Evolutionary conservation across 2,329 filamentous ascomycete genomes (phyloP).

Genomic region (Ceratocystiopsis brevicomis): DNA sequence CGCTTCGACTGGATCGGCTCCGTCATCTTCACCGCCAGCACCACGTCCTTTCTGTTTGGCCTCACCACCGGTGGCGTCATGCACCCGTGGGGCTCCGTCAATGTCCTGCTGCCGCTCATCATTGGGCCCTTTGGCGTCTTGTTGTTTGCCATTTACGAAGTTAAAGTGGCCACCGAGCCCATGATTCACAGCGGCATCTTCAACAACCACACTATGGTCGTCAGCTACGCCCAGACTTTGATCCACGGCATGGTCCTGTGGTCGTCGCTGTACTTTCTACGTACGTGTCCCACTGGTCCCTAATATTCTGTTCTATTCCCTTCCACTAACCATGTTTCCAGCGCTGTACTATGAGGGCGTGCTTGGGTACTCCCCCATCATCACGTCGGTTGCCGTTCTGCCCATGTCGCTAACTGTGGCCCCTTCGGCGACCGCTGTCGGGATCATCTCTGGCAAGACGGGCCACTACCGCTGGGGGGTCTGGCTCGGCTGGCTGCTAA

Average conservation of each 20-base stretch:
- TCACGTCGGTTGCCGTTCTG: constrained; percentile 15
- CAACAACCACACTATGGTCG: constrained; percentile 17
- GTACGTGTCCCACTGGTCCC: constrained; percentile 24
- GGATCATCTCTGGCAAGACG: constrained; percentile 7
- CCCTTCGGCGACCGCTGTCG: constrained; percentile 8
- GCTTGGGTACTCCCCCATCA: constrained; percentile 13
- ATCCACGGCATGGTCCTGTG: constrained; percentile 39
- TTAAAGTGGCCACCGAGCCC: constrained; percentile 11
- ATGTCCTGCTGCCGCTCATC: constrained; percentile 23
- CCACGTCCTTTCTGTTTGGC: constrained; percentile 22
- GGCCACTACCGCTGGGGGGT: constrained; percentile 16
- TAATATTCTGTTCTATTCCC: constrained; percentile 19
- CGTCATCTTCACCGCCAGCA: constrained; percentile 20
- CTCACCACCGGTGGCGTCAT: constrained; percentile 24
- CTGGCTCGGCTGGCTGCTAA: constrained; percentile 12
- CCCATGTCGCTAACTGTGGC: constrained; percentile 11
- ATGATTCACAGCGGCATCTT: constrained; percentile 26
- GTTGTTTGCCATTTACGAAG: constrained; percentile 8
- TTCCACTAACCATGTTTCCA: background rate
- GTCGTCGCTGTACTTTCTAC: constrained; percentile 32
- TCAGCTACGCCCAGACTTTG: constrained; percentile 25
- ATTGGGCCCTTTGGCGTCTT: constrained; percentile 20
- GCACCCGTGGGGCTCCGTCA: constrained; percentile 22
- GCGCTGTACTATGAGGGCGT: constrained; percentile 15
- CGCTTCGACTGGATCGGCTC: constrained; percentile 28